These are phyloP conservation scores for Fusarium dlaminii DNA, from an alignment of 2,329 filamentous ascomycete species.

Conservation along the genomic window DNA sequence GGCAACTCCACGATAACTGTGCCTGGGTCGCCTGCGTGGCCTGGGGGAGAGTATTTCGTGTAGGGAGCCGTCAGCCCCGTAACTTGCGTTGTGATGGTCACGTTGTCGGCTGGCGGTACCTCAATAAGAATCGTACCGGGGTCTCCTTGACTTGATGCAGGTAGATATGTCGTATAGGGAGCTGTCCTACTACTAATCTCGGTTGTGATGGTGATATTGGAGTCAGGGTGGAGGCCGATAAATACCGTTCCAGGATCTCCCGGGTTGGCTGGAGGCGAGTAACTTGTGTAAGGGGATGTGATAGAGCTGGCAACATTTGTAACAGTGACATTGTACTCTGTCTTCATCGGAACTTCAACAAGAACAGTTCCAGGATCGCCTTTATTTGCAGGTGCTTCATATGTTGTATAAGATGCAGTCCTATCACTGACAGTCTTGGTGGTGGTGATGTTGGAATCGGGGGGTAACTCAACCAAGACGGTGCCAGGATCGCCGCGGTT, in stretches of 20 bases:
- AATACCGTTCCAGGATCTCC: too few species aligned
- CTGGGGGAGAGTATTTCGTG: neutral
- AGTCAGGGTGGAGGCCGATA: too few species aligned
- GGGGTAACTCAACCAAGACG: neutral
- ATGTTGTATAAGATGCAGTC: neutral
- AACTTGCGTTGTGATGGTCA: neutral
- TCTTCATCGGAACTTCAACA: neutral
- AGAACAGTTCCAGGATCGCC: neutral
- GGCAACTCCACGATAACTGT: neutral
- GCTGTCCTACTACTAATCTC: too few species aligned
- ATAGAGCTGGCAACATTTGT: too few species aligned
- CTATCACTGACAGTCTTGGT: neutral
- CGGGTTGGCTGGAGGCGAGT: too few species aligned
- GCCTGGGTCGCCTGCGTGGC: neutral
- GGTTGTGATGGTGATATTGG: too few species aligned
- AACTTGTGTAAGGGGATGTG: too few species aligned
- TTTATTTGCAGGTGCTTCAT: neutral
- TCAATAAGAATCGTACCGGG: neutral
- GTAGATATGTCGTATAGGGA: too few species aligned
- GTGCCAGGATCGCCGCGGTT: neutral
- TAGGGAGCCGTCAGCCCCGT: neutral
- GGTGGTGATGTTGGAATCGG: neutral
- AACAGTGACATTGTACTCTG: too few species aligned
- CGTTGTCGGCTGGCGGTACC: neutral
- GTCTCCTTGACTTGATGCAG: neutral